Evolutionary conservation across 768 basidiomycete genomes (phyloP), one percentile per base, ranked within the genome.

Genomic region (Naematelia aurantialba): DNA sequence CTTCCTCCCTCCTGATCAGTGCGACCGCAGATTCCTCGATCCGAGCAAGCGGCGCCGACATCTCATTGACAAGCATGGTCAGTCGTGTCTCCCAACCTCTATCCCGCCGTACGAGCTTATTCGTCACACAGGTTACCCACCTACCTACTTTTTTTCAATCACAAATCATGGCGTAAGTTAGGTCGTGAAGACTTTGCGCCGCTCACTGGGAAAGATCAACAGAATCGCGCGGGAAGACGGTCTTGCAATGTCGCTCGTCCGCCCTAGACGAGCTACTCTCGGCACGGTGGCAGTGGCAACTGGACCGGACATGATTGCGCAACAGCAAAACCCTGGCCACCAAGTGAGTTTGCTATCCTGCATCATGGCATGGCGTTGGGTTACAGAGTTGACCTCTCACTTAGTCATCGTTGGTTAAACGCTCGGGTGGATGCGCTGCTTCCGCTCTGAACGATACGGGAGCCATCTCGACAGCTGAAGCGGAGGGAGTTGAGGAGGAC

Each of bases 141-240:
- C 89, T 71, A 84, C 91, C 69, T 94, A 87, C 76, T 93, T 90
- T 78, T 94, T 93, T 73, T 84, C 88, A 19, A 87, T 94, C 19
- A 91, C 89, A 14, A 92, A 92, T 78, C 91, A 89, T 72, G 91
- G 91, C 21, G 72, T 75, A 39, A 55, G 73, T 65, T 11, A 21
- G n/a, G 5, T 3, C 30, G 10, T 47, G 21, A 21, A 46, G 13
- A 24, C 34, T 3, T 49, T 53, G 22, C 11, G 5, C 63, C 24
- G 44, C 47, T 45, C 39, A 54, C 45, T 46, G 2, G 3, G 22
- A 1, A 30, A 72, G 66, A 48, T 73, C 52, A 73, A 73, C 30
- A 55, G 57, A 24, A 67, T 73, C n/a, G 58, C 56, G 4, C 49
- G 62, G 29, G 52, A 67, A 50, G 72, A 73, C 24, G 72, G 72